These are phyloP conservation scores for Aethionema arabicum DNA, from an alignment of 345 rosid species.

Conservation along the genomic window DNA sequence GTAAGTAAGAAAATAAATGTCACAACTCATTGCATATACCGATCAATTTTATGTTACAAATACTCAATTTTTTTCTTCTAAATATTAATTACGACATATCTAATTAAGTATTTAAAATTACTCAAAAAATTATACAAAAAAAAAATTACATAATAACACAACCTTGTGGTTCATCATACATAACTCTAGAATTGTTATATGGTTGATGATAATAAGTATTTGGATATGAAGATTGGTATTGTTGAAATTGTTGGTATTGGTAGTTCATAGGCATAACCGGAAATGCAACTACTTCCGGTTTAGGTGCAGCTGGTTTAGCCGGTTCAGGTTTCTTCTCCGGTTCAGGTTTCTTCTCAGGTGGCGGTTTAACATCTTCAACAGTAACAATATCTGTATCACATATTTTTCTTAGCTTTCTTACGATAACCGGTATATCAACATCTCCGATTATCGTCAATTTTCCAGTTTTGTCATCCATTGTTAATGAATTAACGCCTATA, in stretches of 20 bases:
- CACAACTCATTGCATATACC: too few species aligned
- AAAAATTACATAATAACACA: constrained; percentile 31
- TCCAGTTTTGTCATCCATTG: constrained; percentile 58
- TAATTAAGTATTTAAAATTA: constrained; percentile 3
- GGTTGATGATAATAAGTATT: constrained; percentile 23
- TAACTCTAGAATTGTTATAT: constrained; percentile 5
- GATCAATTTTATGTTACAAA: too few species aligned
- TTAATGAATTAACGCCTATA: constrained; percentile 48
- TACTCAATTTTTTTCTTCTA: too few species aligned
- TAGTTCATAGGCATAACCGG: constrained; percentile 18
- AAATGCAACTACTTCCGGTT: constrained; percentile 16
- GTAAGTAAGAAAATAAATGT: too few species aligned
- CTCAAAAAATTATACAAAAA: not conserved
- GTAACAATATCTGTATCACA: constrained; percentile 49
- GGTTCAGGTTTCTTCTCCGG: constrained; percentile 50
- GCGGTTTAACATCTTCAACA: constrained; percentile 61
- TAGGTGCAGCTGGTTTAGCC: constrained; percentile 22
- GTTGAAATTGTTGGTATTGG: constrained; percentile 12
- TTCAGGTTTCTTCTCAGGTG: constrained; percentile 55
- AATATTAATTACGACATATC: too few species aligned
- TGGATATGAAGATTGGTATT: constrained; percentile 10
- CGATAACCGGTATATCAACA: constrained; percentile 45
- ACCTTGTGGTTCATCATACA: constrained; percentile 19
- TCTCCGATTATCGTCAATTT: constrained; percentile 60
- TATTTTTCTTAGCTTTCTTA: constrained; percentile 51